Evolutionary conservation across 2,329 filamentous ascomycete genomes (phyloP), one percentile per base, ranked within the genome.

Genomic region (Colletotrichum agaves): DNA sequence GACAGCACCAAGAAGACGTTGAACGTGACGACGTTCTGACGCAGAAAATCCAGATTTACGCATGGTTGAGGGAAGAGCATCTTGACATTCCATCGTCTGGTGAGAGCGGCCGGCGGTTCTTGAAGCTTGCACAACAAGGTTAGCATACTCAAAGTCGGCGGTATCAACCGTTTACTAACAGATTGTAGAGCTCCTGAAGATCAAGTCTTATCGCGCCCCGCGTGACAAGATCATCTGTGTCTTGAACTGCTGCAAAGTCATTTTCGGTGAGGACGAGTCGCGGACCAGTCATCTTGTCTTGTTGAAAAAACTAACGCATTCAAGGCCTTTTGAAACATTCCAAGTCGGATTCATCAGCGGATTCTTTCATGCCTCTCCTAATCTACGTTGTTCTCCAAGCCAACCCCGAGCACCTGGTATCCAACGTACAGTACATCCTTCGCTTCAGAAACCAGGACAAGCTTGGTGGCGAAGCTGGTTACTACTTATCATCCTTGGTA

Each of bases 141-240:
- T 74, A 70, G 81, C 66, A 11, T 27, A 17, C 27, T n/a, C 15
- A 8, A 23, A 23, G 8, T 47, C 8, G 21, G n/a, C n/a, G 8
- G 74, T 61, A 74, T 64, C 62, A 17, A 27, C 6, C 27, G 6
- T 27, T n/a, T 60, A 17, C 70, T 75, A 61, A 84, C 74, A 31
- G 5, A 50, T 35, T n/a, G 17, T 75, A 93, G 96, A 99, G 79
- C 84, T 99, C 13, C 82, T 97, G 41, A 99, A 99, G 78, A 98
- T 99, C 75, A 97, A 95, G 75, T 96, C 93, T 8, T 99, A 99
- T 76, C 89, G 97, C 72, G 96, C 96, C n/a, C 96, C 96, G 4
- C 85, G 96, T 73, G 96, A 99, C 83, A 99, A 99, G 80, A 96
- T 99, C 62, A 98, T 99, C 56, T 99, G 96, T 78, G 93, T 98